phyloP scores from a whole-genome alignment of 176 grass and related monocot genomes.

The Thinopyrum elongatum region DNA sequence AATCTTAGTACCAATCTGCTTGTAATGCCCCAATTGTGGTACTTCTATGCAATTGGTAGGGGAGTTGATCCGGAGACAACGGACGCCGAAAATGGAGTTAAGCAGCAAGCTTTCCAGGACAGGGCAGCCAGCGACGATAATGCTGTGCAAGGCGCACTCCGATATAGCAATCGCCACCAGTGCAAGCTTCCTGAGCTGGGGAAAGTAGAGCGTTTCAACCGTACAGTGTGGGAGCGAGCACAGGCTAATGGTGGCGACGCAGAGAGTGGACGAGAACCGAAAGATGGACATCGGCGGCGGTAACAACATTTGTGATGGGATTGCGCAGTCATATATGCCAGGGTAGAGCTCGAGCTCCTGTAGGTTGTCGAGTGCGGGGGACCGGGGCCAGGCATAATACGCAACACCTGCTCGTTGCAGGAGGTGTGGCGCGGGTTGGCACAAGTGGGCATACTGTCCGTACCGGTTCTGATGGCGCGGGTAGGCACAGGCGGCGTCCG shows the following conservation, averaged over 20 bases:
- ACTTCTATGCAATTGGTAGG: no score
- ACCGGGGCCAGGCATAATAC: not conserved
- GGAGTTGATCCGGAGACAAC: not conserved
- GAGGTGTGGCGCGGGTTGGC: not conserved
- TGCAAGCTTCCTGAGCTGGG: not conserved
- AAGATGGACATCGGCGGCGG: conserved; percentile 27
- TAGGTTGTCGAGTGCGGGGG: not conserved
- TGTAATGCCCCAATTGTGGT: no score
- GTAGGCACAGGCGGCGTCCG: not conserved
- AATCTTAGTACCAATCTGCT: not conserved
- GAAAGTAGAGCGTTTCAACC: not conserved
- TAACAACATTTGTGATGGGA: not conserved
- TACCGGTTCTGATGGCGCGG: not conserved
- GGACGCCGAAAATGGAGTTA: fast-evolving
- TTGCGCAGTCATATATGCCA: no score
- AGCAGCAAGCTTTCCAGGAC: not conserved
- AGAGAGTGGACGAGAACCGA: not conserved
- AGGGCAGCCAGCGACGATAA: not conserved
- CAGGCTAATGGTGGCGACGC: not conserved
- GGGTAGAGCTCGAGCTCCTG: not conserved
- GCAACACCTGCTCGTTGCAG: not conserved
- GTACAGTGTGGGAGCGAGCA: not conserved
- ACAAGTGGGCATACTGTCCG: not conserved
- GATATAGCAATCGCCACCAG: not conserved
- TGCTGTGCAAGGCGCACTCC: not conserved